These are phyloP conservation scores for Colletotrichum limetticola DNA, from an alignment of 2,329 filamentous ascomycete genomes.

Conservation along the genomic window DNA sequence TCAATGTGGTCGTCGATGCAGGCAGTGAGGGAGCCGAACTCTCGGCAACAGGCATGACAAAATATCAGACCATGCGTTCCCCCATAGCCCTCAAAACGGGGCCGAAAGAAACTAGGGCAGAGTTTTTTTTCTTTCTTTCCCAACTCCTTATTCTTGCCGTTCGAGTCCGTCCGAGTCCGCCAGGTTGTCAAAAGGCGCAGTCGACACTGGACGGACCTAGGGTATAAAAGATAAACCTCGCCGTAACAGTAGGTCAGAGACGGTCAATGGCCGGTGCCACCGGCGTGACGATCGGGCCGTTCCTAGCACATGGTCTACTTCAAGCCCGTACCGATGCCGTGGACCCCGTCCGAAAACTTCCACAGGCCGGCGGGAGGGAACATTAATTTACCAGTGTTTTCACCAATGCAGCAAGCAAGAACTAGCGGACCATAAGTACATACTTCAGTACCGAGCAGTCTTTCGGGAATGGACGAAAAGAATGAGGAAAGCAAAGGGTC, in stretches of 20 bases:
- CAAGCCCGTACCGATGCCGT: not conserved
- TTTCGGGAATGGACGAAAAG: not conserved
- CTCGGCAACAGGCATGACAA: conserved; percentile 10
- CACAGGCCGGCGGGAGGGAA: not conserved
- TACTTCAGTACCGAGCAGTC: not conserved
- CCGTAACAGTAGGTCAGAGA: not conserved
- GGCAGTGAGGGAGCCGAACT: conserved; percentile 1
- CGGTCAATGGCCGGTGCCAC: not conserved
- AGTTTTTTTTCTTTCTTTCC: not conserved
- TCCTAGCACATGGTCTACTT: not conserved
- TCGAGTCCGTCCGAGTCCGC: not conserved
- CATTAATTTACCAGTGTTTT: not conserved
- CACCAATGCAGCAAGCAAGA: not conserved
- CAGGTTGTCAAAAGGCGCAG: not conserved
- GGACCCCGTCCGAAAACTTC: not conserved
- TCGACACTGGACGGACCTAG: not conserved
- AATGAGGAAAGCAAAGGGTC: not conserved
- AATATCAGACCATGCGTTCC: not conserved
- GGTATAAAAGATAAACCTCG: not conserved
- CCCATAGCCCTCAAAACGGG: not conserved
- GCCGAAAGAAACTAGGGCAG: not conserved
- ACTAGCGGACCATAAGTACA: not conserved
- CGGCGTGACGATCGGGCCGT: conserved; percentile 8
- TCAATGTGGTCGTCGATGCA: not conserved
- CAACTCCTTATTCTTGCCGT: not conserved